Percentiles rank a stretch among this genome's conserved stretches.
These are phyloP conservation scores for Firmiana major DNA, from an alignment of 345 rosid genomes.

Conservation along the genomic window DNA sequence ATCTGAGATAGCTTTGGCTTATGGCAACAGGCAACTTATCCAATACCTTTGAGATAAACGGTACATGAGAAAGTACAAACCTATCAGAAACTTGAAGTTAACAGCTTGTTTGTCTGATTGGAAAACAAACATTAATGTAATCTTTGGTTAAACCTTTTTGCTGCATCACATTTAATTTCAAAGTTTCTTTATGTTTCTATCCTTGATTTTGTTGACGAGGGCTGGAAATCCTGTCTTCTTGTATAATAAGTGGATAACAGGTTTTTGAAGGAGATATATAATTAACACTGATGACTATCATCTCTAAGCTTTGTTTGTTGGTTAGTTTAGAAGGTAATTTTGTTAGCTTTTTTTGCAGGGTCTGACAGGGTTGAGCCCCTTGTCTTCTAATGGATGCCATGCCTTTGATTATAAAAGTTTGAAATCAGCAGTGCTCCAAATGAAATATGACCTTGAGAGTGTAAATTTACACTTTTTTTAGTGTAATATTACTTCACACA, in stretches of 20 bases:
- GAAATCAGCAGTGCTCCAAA: too few species aligned
- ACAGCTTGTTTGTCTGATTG: not conserved
- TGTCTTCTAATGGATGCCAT: not conserved
- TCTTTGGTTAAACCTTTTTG: not conserved
- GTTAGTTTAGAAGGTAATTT: not conserved
- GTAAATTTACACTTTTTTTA: too few species aligned
- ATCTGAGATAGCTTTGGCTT: not conserved
- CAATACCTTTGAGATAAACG: slow-evolving; percentile 19
- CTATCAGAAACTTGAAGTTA: not conserved
- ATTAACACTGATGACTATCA: not conserved
- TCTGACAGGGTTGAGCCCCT: not conserved
- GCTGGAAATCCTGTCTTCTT: not conserved
- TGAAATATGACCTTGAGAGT: too few species aligned
- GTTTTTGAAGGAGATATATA: not conserved
- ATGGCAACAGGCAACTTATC: not conserved
- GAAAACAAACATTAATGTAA: not conserved
- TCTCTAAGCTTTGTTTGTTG: not conserved
- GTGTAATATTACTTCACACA: too few species aligned
- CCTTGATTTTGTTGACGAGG: not conserved
- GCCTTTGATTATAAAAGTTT: not conserved
- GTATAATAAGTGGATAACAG: not conserved
- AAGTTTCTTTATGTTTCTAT: not conserved
- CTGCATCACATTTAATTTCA: not conserved
- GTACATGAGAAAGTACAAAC: not conserved
- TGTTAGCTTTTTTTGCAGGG: not conserved